These are phyloP conservation scores for Plicaturopsis crispa DNA, from an alignment of 768 basidiomycete species.

Conservation along the genomic window DNA sequence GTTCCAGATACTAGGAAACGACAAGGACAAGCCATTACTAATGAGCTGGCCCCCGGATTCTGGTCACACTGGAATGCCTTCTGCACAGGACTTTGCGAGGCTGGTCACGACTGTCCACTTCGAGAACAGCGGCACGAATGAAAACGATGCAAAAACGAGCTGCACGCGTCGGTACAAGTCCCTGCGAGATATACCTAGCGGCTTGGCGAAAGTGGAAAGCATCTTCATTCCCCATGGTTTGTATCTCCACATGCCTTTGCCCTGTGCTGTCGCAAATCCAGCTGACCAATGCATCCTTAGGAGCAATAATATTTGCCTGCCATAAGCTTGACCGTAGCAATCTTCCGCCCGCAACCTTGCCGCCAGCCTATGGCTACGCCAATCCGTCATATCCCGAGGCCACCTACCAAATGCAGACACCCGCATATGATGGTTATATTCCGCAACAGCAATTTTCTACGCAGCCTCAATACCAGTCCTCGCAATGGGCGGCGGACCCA, in stretches of 20 bases:
- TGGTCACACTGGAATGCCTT: no score
- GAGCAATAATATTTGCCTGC: constrained; percentile 8
- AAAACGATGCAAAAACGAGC: constrained; percentile 74
- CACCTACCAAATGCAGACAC: no score
- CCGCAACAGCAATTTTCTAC: no score
- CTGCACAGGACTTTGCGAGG: constrained; percentile 40
- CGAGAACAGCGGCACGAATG: constrained; percentile 36
- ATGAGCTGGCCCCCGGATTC: constrained; percentile 76
- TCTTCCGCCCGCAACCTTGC: constrained; percentile 1
- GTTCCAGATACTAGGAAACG: constrained; percentile 72
- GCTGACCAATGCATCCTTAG: constrained; percentile 24
- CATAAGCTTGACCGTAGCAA: constrained; percentile 8
- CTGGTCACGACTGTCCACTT: constrained; percentile 67
- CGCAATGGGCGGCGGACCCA: no score
- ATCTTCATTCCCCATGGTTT: constrained; percentile 87
- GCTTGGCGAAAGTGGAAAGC: constrained; percentile 67
- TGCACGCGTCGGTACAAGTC: constrained; percentile 83
- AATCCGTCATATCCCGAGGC: constrained; percentile 2
- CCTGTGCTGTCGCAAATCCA: not conserved
- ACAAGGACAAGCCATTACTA: constrained; percentile 47
- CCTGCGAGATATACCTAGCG: constrained; percentile 52
- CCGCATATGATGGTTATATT: no score
- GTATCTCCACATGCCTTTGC: constrained; percentile 20
- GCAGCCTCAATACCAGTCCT: no score
- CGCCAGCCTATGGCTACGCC: not conserved